phyloP scores from a whole-genome alignment of 805 yeast species.

The Yarrowia yakushimensis region DNA sequence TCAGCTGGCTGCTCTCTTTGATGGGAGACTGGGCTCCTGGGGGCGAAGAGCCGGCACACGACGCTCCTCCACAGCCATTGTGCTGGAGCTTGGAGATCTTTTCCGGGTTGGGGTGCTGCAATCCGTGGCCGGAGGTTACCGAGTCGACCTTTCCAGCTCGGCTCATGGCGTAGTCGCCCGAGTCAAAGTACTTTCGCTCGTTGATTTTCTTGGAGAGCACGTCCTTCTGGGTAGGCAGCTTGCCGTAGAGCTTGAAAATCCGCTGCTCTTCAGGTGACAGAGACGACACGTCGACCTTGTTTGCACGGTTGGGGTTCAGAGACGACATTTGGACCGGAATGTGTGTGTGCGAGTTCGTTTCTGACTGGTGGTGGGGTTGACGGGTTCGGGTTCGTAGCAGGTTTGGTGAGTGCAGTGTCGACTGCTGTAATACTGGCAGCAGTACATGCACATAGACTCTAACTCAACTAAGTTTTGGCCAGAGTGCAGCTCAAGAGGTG shows the following conservation, averaged over 20 bases:
- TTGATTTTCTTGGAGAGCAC: constrained; percentile 64
- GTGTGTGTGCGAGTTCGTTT: neutral
- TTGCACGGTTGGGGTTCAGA: constrained; percentile 25
- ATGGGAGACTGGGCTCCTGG: constrained; percentile 17
- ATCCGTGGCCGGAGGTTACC: constrained; percentile 36
- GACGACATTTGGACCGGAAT: constrained; percentile 3
- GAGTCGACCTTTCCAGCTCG: constrained; percentile 39
- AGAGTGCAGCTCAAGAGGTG: constrained; percentile 21
- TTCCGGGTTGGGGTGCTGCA: constrained; percentile 33
- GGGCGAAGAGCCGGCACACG: constrained; percentile 12
- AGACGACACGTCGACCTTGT: constrained; percentile 23
- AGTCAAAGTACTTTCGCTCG: constrained; percentile 88
- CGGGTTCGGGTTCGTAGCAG: constrained; percentile 8
- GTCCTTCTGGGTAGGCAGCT: constrained; percentile 76
- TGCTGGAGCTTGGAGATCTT: constrained; percentile 30
- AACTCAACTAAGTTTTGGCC: constrained; percentile 12
- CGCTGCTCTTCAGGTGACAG: constrained; percentile 64
- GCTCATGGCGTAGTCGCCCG: constrained; percentile 88
- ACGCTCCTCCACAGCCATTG: constrained; percentile 1
- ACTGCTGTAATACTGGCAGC: constrained; percentile 18
- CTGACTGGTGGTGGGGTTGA: neutral
- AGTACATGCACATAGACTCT: constrained; percentile 13
- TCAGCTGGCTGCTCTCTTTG: constrained; percentile 25
- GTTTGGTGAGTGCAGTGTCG: neutral
- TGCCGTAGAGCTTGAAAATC: constrained; percentile 77